phyloP scores from a whole-genome alignment of 106 monocot species.

The Allium fistulosum region DNA sequence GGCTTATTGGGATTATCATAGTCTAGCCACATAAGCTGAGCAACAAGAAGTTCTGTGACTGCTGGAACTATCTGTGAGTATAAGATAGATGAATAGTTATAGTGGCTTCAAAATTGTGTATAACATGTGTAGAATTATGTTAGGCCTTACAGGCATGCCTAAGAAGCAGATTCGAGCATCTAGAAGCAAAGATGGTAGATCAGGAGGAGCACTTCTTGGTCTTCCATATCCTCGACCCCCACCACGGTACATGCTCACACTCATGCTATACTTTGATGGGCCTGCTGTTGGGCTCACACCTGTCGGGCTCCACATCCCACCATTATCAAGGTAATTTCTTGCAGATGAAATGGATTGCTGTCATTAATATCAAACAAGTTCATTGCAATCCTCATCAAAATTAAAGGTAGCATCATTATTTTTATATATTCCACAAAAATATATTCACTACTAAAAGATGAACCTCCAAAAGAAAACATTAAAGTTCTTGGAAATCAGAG shows the following conservation, averaged over 20 bases:
- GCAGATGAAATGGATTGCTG: slow-evolving; percentile 84
- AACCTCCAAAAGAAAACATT: too few species aligned
- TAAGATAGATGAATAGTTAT: slow-evolving; percentile 3
- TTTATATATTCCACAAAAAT: background rate
- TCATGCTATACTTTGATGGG: slow-evolving; percentile 75
- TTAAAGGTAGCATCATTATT: background rate
- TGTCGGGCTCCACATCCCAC: slow-evolving; percentile 70
- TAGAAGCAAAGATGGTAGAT: slow-evolving; percentile 82
- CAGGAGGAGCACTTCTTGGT: slow-evolving; percentile 83
- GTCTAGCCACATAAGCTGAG: slow-evolving; percentile 90
- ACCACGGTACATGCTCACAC: slow-evolving; percentile 86
- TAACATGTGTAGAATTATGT: background rate
- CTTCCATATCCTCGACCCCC: slow-evolving; percentile 76
- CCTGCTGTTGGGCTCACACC: slow-evolving; percentile 32
- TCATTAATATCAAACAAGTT: background rate
- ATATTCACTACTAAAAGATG: too few species aligned
- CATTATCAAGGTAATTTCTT: slow-evolving; percentile 85
- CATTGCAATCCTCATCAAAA: background rate
- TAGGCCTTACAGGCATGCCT: slow-evolving; percentile 79
- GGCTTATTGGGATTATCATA: slow-evolving; percentile 85
- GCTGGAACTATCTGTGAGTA: slow-evolving; percentile 76
- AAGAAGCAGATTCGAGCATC: slow-evolving; percentile 89
- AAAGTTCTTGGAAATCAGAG: too few species aligned
- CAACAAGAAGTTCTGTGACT: slow-evolving; percentile 85
- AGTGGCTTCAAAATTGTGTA: background rate